A percentile compares a stretch with the other conserved stretches of the same genome.
Evolutionary conservation across 192 early-diverging fungal species (phyloP).

Genomic region (Mortierella hygrophila): DNA sequence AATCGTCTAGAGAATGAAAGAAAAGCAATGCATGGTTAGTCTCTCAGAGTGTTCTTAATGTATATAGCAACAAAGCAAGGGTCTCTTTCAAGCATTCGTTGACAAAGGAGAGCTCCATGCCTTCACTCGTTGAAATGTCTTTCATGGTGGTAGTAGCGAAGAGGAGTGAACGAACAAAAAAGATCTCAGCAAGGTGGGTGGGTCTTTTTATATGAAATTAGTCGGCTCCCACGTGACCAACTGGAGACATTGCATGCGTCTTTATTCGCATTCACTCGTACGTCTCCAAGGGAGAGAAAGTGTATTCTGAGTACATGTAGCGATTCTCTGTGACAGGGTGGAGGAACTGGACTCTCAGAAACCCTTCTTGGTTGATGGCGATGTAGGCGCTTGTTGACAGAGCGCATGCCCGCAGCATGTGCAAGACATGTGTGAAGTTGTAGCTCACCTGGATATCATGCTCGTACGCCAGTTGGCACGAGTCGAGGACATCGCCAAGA

Average conservation of each 20-base stretch:
- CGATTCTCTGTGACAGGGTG: slow-evolving; percentile 31
- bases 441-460: slow-evolving; percentile 38
- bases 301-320: slow-evolving; percentile 37
- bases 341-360: slow-evolving; percentile 49
- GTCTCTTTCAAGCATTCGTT: neutral
- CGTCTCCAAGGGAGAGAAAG: slow-evolving; percentile 32
- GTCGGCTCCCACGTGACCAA: neutral
- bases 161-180: neutral
- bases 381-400: slow-evolving; percentile 32
- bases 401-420: slow-evolving; percentile 37
- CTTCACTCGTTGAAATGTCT: slow-evolving; percentile 46
- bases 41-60: neutral
- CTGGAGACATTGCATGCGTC: neutral
- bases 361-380: slow-evolving; percentile 35
- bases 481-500: slow-evolving; percentile 44
- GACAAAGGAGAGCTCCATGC: slow-evolving; percentile 9
- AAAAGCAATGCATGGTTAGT: slow-evolving; percentile 8
- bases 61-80: neutral
- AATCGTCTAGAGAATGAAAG: slow-evolving; percentile 64
- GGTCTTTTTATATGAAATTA: neutral
- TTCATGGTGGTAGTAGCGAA: slow-evolving; percentile 28
- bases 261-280: slow-evolving; percentile 16
- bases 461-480: slow-evolving; percentile 23
- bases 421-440: slow-evolving; percentile 39
- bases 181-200: neutral